Evolutionary conservation across 768 basidiomycete species (phyloP), one percentile per base, ranked within the genome.

Genomic region (Pulveroboletus sp.): DNA sequence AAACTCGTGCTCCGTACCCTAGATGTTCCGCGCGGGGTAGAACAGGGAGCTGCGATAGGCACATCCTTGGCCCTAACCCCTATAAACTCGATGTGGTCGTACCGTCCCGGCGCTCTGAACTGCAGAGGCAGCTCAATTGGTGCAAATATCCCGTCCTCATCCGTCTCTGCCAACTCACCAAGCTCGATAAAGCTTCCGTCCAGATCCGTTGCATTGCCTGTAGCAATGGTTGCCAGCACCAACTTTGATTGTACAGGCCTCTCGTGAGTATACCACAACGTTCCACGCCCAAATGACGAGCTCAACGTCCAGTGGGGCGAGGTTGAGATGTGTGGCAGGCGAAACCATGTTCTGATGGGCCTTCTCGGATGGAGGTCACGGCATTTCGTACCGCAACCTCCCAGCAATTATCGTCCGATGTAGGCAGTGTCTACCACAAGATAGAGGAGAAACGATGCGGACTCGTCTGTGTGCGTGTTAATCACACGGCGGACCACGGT

Each of bases 51-150:
- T 10, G 89, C 82, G 50, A 94, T 89, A 0, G 84, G 86, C 5
- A 89, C 87, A 56, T 95, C 93, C 59, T 94, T 91, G n/a, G 89
- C 68, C 1, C 87, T 89, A 6, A 93, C 67, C 2, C 93, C 92
- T 6, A 94, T 93, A 0, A 86, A 88, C 69, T 93, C 93, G 77
- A 93, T 27, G 93, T 75, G 1, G 84, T 88, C 11, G 93, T 73
- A 1, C 76, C 74, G 1, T 79, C 81, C 81, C 3, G 63, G 55
- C 24, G 9, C 57, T 21, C 42, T 50, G 30, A 59, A 31, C 35
- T 36, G 51, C 41, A 40, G 40, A 5, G 57, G 57, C 12, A 57
- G 27, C 21, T 49, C 52, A 8, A 62, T 41, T 26, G 58, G 39
- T 3, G 50, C 44, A 17, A 54, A 42, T 10, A 39, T 48, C 36